phyloP scores from a whole-genome alignment of 208 protist species.

The Strigomonas culicis region DNA sequence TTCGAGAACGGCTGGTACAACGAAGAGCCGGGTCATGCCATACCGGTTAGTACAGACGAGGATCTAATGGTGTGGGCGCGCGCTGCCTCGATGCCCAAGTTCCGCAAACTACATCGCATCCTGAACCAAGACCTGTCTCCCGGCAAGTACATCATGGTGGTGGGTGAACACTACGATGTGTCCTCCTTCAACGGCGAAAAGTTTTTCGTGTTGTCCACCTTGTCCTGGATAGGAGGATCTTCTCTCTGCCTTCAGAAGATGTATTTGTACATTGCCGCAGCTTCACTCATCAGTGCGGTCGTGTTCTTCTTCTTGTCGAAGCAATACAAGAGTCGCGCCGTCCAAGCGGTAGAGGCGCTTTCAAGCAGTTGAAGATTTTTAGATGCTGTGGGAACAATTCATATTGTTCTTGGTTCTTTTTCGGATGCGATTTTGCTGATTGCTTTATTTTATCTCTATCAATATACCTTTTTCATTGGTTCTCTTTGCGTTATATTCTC shows the following conservation, averaged over 20 bases:
- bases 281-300: constrained; percentile 80
- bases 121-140: constrained; percentile 76
- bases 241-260: constrained; percentile 93
- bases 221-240: constrained; percentile 94
- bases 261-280: constrained; percentile 90
- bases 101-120: constrained; percentile 97
- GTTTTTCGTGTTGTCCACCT: constrained; percentile 91
- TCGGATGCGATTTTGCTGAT: no score
- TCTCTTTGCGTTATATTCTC: neutral
- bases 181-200: constrained; percentile 93
- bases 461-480: neutral
- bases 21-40: constrained; percentile 68
- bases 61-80: constrained; percentile 99
- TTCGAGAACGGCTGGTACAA: constrained; percentile 88
- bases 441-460: neutral
- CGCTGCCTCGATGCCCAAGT: constrained; percentile 92
- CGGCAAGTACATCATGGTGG: constrained; percentile 88
- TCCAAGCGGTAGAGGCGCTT: no score
- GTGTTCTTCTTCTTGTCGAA: constrained; percentile 44
- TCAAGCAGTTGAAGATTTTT: no score
- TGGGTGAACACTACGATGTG: constrained; percentile 92
- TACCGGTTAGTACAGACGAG: constrained; percentile 91
- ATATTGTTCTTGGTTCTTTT: no score
- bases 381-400: no score
- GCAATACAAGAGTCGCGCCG: constrained; percentile 6